Evolutionary conservation across 2,329 filamentous ascomycete species (phyloP), one percentile per base, ranked within the genome.

Genomic region (Colletotrichum destructivum): DNA sequence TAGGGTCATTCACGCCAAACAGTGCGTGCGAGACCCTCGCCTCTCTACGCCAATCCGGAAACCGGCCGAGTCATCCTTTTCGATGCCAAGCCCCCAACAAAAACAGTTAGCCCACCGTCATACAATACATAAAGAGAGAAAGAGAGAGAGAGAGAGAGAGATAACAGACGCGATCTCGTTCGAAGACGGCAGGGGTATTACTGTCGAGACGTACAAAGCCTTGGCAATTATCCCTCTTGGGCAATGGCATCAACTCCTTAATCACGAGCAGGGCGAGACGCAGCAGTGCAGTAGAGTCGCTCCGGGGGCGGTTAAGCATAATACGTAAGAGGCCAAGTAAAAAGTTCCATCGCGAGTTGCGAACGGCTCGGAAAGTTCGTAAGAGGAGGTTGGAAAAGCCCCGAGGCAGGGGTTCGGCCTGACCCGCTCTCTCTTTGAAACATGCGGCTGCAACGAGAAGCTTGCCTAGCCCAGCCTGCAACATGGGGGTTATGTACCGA

Each of bases 301-400:
- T 46, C 18, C 4, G n/a, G 35, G 35, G 21, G 15, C 21, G 11
- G 13, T 8, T 46, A 26, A 59, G 15, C 9, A 40, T 38, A 31
- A 15, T n/a, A 11, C 16, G 11, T 15, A 21, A n/a, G 21, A 35
- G 18, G 13, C 44, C 35, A n/a, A 35, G 16, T 16, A 4, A 16
- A 44, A 16, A 13, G 42, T 23, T 7, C 11, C 6, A n/a, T 23
- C n/a, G 3, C n/a, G 26, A 40, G n/a, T 18, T 38, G 31, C 59
- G 46, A 62, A 35, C 31, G 59, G n/a, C 46, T 62, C 46, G 59
- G 46, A 51, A 4, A 23, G 40, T 13, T 62, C 59, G 59, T 26
- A 62, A 51, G 11, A 9, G 13, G 21, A n/a, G 13, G 12, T n/a
- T 2, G 31, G 31, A 40, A 44, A n/a, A 46, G 15, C 12, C 18